Percentiles rank a stretch among this genome's conserved stretches.
Evolutionary conservation across 305 asterid species (phyloP).

Genomic region (Rubia peregrina): DNA sequence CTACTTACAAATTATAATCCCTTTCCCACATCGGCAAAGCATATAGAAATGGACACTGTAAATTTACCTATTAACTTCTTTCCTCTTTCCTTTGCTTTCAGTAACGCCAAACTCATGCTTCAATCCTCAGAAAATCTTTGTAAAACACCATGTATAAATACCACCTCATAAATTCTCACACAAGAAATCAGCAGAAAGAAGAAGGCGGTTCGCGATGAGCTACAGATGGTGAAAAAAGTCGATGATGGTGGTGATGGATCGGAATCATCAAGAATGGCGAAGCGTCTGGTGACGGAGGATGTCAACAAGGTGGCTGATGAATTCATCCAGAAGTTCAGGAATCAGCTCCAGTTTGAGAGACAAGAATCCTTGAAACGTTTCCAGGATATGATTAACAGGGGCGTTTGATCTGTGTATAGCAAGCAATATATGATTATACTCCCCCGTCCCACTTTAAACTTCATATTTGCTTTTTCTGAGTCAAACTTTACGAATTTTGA

Average conservation of each 20-base stretch:
- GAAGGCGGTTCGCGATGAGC: not conserved
- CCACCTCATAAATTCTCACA: not conserved
- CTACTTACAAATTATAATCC: not conserved
- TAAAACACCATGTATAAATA: not conserved
- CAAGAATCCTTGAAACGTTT: slow-evolving; percentile 4
- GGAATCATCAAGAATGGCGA: slow-evolving; percentile 3
- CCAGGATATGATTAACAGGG: slow-evolving; percentile 9
- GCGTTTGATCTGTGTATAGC: not conserved
- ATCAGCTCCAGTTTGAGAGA: slow-evolving; percentile 37
- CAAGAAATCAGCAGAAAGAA: not conserved
- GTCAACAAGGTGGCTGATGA: slow-evolving; percentile 32
- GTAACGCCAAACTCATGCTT: slow-evolving; percentile 19
- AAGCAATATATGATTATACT: not conserved
- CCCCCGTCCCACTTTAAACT: too few species aligned
- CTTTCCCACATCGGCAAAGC: slow-evolving; percentile 16
- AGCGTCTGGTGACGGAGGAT: slow-evolving; percentile 20
- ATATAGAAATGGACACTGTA: not conserved
- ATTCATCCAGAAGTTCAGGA: slow-evolving; percentile 36
- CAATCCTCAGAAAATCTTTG: not conserved
- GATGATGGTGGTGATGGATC: slow-evolving; percentile 9
- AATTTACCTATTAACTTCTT: slow-evolving; percentile 11
- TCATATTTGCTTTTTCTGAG: too few species aligned
- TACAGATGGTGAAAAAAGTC: not conserved
- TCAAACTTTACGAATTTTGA: too few species aligned
- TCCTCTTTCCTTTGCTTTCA: slow-evolving; percentile 20